A percentile compares a stretch with the other conserved stretches of the same genome.
Evolutionary conservation across 2,329 filamentous ascomycete species (phyloP).

Genomic region (Trichoderma brevicompactum): DNA sequence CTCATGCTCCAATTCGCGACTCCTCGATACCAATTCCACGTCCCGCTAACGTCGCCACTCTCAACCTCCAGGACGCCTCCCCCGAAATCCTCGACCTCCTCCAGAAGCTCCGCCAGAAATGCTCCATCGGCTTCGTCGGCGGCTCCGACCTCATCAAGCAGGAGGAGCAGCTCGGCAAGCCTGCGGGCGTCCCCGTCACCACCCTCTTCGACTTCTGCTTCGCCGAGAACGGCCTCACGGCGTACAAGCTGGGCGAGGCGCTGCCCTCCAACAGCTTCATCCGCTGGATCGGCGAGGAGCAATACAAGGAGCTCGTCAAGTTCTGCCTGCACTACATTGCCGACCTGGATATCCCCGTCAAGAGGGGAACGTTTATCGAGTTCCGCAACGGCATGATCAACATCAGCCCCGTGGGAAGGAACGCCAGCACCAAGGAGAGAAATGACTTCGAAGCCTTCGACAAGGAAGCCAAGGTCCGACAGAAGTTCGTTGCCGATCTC

Average conservation of each 20-base stretch:
- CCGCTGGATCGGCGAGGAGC: constrained; percentile 81
- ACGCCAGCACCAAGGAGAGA: constrained; percentile 80
- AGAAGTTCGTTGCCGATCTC: constrained; percentile 75
- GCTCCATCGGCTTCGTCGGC: constrained; percentile 89
- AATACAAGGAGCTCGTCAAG: constrained; percentile 76
- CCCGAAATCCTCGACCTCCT: constrained; percentile 85
- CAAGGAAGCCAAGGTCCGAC: constrained; percentile 73
- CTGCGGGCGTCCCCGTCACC: constrained; percentile 68
- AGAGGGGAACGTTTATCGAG: constrained; percentile 84
- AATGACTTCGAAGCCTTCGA: constrained; percentile 84
- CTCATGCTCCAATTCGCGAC: not conserved
- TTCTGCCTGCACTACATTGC: constrained; percentile 83
- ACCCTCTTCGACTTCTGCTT: constrained; percentile 97
- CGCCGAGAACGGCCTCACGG: constrained; percentile 92
- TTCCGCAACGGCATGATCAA: constrained; percentile 94
- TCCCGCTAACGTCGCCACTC: not conserved
- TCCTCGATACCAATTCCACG: not conserved
- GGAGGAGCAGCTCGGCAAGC: constrained; percentile 85
- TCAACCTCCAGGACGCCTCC: constrained; percentile 60
- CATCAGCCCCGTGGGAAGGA: constrained; percentile 81
- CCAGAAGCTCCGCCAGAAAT: constrained; percentile 78
- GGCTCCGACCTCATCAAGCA: constrained; percentile 92
- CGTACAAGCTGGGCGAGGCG: constrained; percentile 78
- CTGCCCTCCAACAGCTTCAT: constrained; percentile 87
- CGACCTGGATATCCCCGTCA: constrained; percentile 81